These are phyloP conservation scores for Cladosporium sp. DNA, from an alignment of 2,329 filamentous ascomycete genomes.

Conservation along the genomic window DNA sequence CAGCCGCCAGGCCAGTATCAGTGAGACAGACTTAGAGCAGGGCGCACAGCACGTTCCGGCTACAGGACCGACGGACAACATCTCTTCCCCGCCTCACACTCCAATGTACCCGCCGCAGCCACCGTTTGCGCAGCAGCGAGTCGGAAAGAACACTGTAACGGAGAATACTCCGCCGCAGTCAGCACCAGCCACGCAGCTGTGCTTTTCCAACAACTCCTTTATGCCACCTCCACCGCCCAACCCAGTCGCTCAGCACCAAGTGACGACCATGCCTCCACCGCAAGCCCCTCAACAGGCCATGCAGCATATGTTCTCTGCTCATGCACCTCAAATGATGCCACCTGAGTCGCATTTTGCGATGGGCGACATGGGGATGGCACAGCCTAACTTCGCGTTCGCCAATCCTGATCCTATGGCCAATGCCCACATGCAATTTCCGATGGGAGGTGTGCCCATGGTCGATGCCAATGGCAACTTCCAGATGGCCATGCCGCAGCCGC, in stretches of 20 bases:
- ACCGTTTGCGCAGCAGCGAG: slow-evolving; percentile 24
- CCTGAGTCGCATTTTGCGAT: slow-evolving; percentile 15
- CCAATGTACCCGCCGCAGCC: slow-evolving; percentile 29
- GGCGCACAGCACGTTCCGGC: background rate
- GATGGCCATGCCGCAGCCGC: slow-evolving; percentile 14
- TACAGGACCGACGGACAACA: slow-evolving; percentile 25
- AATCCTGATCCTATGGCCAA: slow-evolving; percentile 1
- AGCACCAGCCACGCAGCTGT: slow-evolving; percentile 44
- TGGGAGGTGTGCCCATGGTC: slow-evolving; percentile 17
- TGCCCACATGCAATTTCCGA: slow-evolving; percentile 1
- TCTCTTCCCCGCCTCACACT: slow-evolving; percentile 42
- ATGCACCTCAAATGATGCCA: slow-evolving; percentile 10
- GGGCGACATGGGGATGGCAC: slow-evolving; percentile 10
- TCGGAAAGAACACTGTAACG: slow-evolving; percentile 30
- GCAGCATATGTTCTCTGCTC: slow-evolving; percentile 12
- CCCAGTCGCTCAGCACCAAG: slow-evolving; percentile 13
- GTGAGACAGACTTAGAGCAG: slow-evolving; percentile 27
- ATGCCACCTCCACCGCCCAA: slow-evolving; percentile 19
- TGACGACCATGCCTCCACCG: slow-evolving; percentile 13
- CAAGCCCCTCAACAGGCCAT: slow-evolving; percentile 15
- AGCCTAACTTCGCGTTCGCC: slow-evolving; percentile 7
- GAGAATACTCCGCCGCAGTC: slow-evolving; percentile 47
- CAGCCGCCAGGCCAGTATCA: slow-evolving; percentile 36
- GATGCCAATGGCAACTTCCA: slow-evolving; percentile 15
- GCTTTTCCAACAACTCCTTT: slow-evolving; percentile 34